Conservation (phyloP, 495 filamentous ascomycete species). For the Lindgomyces ingoldianus region DNA sequence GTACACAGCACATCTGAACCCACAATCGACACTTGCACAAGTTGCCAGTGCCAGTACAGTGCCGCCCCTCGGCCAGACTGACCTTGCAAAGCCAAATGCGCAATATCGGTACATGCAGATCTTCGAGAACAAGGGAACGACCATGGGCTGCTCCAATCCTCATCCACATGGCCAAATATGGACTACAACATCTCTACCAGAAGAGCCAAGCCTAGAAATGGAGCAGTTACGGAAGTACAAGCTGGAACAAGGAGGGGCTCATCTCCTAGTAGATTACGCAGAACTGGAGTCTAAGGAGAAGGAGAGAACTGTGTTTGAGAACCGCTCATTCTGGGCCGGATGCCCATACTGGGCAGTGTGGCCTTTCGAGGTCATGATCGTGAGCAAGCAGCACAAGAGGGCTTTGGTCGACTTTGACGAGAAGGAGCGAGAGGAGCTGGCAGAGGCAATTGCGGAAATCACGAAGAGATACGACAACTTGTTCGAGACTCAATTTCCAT, state of each 20-base stretch:
- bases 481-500: slow-evolving; percentile 95
- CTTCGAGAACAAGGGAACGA: slow-evolving; percentile 96
- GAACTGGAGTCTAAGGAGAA: slow-evolving; percentile 75
- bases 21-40: slow-evolving; percentile 64
- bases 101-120: slow-evolving; percentile 98
- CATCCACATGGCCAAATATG: slow-evolving; percentile 97
- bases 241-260: slow-evolving; percentile 64
- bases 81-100: slow-evolving; percentile 59
- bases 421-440: slow-evolving; percentile 67
- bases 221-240: slow-evolving; percentile 75
- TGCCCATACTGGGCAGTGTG: slow-evolving; percentile 97
- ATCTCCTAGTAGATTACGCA: slow-evolving; percentile 85
- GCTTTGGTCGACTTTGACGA: slow-evolving; percentile 76
- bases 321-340: slow-evolving; percentile 75
- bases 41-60: slow-evolving; percentile 51
- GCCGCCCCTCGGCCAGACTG: slow-evolving; percentile 52
- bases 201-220: slow-evolving; percentile 81
- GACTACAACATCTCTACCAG: slow-evolving; percentile 86
- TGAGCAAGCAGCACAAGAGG: slow-evolving; percentile 76
- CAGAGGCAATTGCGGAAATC: slow-evolving; percentile 81
- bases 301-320: slow-evolving; percentile 86
- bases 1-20: slow-evolving; percentile 77
- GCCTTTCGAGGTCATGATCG: slow-evolving; percentile 95
- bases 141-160: slow-evolving; percentile 98
- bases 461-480: slow-evolving; percentile 93